Conservation (phyloP, 2,329 filamentous ascomycete genomes). For the Fusarium praegraminearum region DNA sequence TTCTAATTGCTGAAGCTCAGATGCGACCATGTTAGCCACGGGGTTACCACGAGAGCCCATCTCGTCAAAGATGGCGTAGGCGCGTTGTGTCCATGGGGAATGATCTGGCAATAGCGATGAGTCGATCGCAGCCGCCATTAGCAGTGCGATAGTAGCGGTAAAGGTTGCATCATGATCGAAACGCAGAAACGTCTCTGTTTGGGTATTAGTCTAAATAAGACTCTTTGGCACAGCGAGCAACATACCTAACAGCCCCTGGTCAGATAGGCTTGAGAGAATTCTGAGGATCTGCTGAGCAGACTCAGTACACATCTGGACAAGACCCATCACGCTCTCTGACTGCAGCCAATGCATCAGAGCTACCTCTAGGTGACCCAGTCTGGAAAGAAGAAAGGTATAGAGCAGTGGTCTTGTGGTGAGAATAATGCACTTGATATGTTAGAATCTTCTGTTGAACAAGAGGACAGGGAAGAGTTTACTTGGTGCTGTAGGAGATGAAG, state of each 20-base stretch:
- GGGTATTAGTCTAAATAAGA: fast-evolving
- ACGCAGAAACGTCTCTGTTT: slow-evolving; percentile 22
- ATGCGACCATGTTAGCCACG: slow-evolving; percentile 55
- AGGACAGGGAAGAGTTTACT: not conserved
- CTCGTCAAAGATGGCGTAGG: slow-evolving; percentile 59
- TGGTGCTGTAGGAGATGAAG: slow-evolving; percentile 41
- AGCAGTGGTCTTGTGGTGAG: slow-evolving; percentile 37
- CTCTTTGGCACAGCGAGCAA: not conserved
- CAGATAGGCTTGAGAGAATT: slow-evolving; percentile 31
- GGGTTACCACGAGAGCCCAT: slow-evolving; percentile 60
- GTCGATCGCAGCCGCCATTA: slow-evolving; percentile 56
- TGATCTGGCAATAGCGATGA: slow-evolving; percentile 51
- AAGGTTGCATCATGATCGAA: slow-evolving; percentile 36
- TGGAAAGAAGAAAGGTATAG: slow-evolving; percentile 38
- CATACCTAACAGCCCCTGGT: slow-evolving; percentile 31
- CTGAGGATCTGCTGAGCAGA: slow-evolving; percentile 33
- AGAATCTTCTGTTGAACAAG: not conserved
- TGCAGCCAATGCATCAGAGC: slow-evolving; percentile 41
- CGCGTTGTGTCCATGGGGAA: slow-evolving; percentile 54
- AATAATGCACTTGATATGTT: slow-evolving; percentile 33
- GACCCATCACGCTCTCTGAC: slow-evolving; percentile 31
- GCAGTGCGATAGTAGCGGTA: slow-evolving; percentile 54
- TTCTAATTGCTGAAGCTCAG: slow-evolving; percentile 31
- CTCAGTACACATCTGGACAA: slow-evolving; percentile 25
- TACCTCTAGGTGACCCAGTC: slow-evolving; percentile 37